phyloP scores from a whole-genome alignment of 2,329 filamentous ascomycete genomes.

The Thielaviopsis ethacetica region DNA sequence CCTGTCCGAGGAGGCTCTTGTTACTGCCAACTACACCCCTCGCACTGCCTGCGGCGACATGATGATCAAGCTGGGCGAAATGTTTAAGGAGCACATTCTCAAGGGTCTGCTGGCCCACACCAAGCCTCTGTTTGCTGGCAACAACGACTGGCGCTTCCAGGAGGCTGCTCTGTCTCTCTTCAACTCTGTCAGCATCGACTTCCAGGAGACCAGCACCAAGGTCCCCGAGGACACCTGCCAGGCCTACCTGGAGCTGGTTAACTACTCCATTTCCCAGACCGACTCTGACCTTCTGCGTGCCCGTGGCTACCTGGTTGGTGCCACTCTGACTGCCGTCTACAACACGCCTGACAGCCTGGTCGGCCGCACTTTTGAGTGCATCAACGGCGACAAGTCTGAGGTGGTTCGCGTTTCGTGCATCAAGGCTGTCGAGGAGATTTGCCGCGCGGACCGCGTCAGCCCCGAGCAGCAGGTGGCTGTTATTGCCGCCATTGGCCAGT shows the following conservation, averaged over 20 bases:
- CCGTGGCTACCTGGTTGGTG: slow-evolving; percentile 74
- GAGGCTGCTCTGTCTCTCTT: slow-evolving; percentile 76
- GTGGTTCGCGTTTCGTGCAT: slow-evolving; percentile 87
- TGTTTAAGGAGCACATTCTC: slow-evolving; percentile 60
- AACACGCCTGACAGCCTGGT: slow-evolving; percentile 48
- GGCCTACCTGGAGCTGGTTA: slow-evolving; percentile 65
- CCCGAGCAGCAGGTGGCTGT: slow-evolving; percentile 43
- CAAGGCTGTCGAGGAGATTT: slow-evolving; percentile 60
- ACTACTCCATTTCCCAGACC: slow-evolving; percentile 52
- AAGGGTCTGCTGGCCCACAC: slow-evolving; percentile 68
- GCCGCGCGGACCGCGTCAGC: slow-evolving; percentile 34
- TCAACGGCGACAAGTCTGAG: slow-evolving; percentile 62
- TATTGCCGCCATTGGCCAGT: slow-evolving; percentile 49
- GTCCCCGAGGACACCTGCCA: slow-evolving; percentile 61
- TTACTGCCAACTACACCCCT: slow-evolving; percentile 91
- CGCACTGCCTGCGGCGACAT: slow-evolving; percentile 85
- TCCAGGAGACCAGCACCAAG: slow-evolving; percentile 54
- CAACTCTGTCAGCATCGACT: slow-evolving; percentile 36
- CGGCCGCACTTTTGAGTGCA: slow-evolving; percentile 57
- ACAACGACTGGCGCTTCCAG: slow-evolving; percentile 43
- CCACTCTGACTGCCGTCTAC: slow-evolving; percentile 56
- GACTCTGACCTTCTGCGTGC: slow-evolving; percentile 67
- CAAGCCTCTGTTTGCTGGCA: slow-evolving; percentile 50
- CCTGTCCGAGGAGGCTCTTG: slow-evolving; percentile 83
- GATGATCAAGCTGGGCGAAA: slow-evolving; percentile 82